Evolutionary conservation across 2,329 filamentous ascomycete species (phyloP).

Genomic region (Penicillium sp.): DNA sequence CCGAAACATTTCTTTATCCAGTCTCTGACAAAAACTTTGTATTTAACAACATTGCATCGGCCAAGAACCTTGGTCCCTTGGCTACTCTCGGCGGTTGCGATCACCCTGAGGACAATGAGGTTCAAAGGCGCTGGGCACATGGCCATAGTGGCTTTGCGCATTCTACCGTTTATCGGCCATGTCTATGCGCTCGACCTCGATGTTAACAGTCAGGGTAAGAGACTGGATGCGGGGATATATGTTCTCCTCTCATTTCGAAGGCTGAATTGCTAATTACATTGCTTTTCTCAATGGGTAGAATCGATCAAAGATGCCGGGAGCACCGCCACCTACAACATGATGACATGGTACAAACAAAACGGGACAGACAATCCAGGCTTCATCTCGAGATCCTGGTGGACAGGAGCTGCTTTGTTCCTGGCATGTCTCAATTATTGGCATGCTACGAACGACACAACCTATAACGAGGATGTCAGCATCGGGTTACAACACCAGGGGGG

Average conservation of each 20-base stretch:
- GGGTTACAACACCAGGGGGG: slow-evolving; percentile 23
- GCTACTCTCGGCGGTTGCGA: background rate
- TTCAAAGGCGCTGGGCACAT: background rate
- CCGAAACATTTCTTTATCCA: background rate
- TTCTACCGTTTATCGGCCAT: background rate
- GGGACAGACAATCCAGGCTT: slow-evolving; percentile 43
- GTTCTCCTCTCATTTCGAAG: background rate
- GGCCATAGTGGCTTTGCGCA: background rate
- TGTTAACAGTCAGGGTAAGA: slow-evolving; percentile 1
- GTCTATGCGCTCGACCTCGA: slow-evolving; percentile 4
- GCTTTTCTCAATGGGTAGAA: background rate
- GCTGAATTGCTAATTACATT: background rate
- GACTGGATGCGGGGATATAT: slow-evolving; percentile 13
- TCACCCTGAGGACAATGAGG: slow-evolving; percentile 1
- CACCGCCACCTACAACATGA: slow-evolving; percentile 41
- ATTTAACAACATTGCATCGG: background rate
- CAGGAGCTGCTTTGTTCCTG: slow-evolving; percentile 61
- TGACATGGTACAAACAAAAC: slow-evolving; percentile 46
- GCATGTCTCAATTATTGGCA: slow-evolving; percentile 61
- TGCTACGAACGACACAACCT: slow-evolving; percentile 54
- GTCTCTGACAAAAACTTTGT: background rate
- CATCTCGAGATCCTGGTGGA: slow-evolving; percentile 67
- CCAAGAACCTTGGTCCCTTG: background rate
- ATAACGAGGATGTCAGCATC: slow-evolving; percentile 49
- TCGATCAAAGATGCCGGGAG: slow-evolving; percentile 37